These are phyloP conservation scores for Penicillium sp. DNA, from an alignment of 2,329 filamentous ascomycete species.

Conservation along the genomic window DNA sequence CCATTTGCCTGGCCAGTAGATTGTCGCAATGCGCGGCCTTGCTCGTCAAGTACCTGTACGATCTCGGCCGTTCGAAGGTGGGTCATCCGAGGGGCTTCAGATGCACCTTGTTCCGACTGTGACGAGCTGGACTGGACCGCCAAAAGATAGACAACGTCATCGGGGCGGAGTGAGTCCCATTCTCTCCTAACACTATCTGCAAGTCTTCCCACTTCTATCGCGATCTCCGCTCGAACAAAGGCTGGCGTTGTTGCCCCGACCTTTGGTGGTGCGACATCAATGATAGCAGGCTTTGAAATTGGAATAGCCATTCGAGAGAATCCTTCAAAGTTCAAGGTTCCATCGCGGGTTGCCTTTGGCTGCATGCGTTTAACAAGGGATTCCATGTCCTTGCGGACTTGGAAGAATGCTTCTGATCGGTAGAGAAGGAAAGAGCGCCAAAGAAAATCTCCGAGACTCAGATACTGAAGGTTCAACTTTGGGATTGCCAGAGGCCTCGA, in stretches of 20 bases:
- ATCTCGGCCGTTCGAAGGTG: slow-evolving; percentile 80
- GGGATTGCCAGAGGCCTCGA: slow-evolving; percentile 84
- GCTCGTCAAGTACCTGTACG: slow-evolving; percentile 80
- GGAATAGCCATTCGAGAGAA: slow-evolving; percentile 90
- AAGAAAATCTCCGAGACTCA: slow-evolving; percentile 93
- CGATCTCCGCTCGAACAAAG: slow-evolving; percentile 79
- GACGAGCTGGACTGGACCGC: slow-evolving; percentile 62
- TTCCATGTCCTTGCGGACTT: slow-evolving; percentile 87
- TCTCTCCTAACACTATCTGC: slow-evolving; percentile 73
- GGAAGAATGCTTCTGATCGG: slow-evolving; percentile 87
- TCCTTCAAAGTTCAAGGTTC: slow-evolving; percentile 69
- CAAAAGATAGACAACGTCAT: slow-evolving; percentile 87
- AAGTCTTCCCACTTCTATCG: slow-evolving; percentile 77
- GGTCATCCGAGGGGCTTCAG: slow-evolving; percentile 65
- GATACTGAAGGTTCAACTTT: slow-evolving; percentile 92
- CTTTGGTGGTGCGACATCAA: slow-evolving; percentile 77
- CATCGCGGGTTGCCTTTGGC: slow-evolving; percentile 63
- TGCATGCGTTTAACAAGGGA: slow-evolving; percentile 74
- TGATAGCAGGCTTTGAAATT: slow-evolving; percentile 78
- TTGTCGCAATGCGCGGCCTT: slow-evolving; percentile 70
- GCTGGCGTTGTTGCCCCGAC: slow-evolving; percentile 84
- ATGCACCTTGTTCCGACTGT: slow-evolving; percentile 23
- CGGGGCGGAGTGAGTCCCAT: slow-evolving; percentile 83
- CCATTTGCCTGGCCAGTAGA: slow-evolving; percentile 58
- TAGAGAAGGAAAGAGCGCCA: slow-evolving; percentile 91